These are phyloP conservation scores for Hyphochytrium catenoides DNA, from an alignment of 352 stramenopile genomes.

Conservation along the genomic window DNA sequence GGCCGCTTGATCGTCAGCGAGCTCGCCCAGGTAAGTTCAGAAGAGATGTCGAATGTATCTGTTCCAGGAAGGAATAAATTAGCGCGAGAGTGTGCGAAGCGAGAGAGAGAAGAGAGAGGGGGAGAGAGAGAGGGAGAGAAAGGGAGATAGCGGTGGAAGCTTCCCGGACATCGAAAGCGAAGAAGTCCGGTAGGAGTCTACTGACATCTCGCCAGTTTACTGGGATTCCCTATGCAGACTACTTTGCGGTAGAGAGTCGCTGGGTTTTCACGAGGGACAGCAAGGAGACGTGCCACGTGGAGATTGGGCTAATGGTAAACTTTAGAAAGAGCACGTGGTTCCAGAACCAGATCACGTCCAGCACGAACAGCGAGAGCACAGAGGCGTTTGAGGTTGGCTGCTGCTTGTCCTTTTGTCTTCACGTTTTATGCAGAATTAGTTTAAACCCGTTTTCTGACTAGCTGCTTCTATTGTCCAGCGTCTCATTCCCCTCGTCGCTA, in stretches of 20 bases:
- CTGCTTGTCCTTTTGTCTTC: too few relatives aligned
- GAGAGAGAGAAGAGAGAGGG: slow-evolving; percentile 14
- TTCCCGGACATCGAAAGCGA: too few relatives aligned
- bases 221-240: slow-evolving; percentile 47
- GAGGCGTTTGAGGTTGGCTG: slow-evolving; percentile 33
- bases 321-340: slow-evolving; percentile 57
- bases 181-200: slow-evolving; percentile 17
- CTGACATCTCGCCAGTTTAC: slow-evolving; percentile 28
- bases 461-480: too few relatives aligned
- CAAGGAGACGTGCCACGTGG: slow-evolving; percentile 38
- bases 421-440: too few relatives aligned
- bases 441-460: too few relatives aligned
- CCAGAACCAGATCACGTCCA: slow-evolving; percentile 51
- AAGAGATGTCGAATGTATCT: too few relatives aligned
- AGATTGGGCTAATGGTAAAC: slow-evolving; percentile 37
- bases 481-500: too few relatives aligned
- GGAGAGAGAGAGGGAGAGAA: slow-evolving; percentile 8
- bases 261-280: slow-evolving; percentile 44
- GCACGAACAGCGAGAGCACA: slow-evolving; percentile 33
- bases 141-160: slow-evolving; percentile 2
- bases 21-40: too few relatives aligned
- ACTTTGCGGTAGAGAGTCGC: slow-evolving; percentile 51
- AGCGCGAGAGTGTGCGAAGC: slow-evolving; percentile 1
- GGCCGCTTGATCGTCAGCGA: too few relatives aligned
- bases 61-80: too few relatives aligned